These are phyloP conservation scores for Orbilia ellipsospora DNA, from an alignment of 2,329 filamentous ascomycete genomes.

Conservation along the genomic window DNA sequence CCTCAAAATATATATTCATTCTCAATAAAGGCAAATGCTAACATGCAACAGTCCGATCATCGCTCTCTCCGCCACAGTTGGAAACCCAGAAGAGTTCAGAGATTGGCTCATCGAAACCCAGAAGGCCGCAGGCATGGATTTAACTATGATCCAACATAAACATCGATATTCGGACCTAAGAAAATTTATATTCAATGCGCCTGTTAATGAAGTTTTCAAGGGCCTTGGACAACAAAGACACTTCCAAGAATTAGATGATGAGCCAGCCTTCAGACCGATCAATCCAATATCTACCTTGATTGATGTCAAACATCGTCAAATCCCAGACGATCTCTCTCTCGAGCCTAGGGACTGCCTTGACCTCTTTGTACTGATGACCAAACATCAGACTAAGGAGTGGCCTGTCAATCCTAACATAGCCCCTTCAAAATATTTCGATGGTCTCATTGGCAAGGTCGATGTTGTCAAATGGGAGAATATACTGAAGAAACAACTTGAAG, in stretches of 20 bases:
- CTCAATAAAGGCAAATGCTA: no score
- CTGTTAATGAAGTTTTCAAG: conserved; percentile 61
- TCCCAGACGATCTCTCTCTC: conserved; percentile 75
- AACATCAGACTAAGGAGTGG: conserved; percentile 68
- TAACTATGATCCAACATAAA: conserved; percentile 76
- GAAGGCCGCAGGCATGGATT: conserved; percentile 70
- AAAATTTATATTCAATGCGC: conserved; percentile 75
- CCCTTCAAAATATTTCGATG: conserved; percentile 63
- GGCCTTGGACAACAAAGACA: conserved; percentile 53
- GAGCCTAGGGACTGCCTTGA: conserved; percentile 77
- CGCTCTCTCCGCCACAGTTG: conserved; percentile 81
- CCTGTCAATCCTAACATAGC: conserved; percentile 67
- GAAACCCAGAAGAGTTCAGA: conserved; percentile 77
- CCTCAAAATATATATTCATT: no score
- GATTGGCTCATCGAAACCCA: conserved; percentile 76
- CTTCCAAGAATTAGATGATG: conserved; percentile 65
- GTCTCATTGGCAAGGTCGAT: conserved; percentile 71
- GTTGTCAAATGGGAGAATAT: conserved; percentile 73
- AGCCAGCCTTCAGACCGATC: conserved; percentile 69
- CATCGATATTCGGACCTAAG: conserved; percentile 80
- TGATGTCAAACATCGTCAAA: conserved; percentile 69
- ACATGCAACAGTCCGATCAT: conserved; percentile 72
- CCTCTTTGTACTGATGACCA: conserved; percentile 74
- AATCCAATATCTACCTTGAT: conserved; percentile 75
- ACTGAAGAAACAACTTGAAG: conserved; percentile 70